phyloP scores from a whole-genome alignment of 2,329 filamentous ascomycete species.

The Plectosphaerella cucumerina region DNA sequence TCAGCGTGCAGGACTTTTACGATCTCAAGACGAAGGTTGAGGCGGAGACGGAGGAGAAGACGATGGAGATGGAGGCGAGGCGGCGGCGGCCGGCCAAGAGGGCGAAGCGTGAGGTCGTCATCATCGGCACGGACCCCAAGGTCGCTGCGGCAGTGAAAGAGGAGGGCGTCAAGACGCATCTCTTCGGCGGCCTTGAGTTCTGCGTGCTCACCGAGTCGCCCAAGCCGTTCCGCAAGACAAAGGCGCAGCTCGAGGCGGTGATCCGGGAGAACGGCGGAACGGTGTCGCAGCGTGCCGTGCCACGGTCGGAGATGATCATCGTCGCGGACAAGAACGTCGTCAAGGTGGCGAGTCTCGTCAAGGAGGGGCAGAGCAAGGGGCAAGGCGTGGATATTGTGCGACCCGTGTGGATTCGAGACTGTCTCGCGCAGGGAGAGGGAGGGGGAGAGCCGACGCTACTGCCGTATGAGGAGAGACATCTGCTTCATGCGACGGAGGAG shows the following conservation, averaged over 20 bases:
- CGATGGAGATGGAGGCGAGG: constrained; percentile 72
- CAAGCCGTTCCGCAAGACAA: constrained; percentile 67
- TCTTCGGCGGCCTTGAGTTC: constrained; percentile 76
- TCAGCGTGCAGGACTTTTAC: constrained; percentile 75
- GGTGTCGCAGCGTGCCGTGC: constrained; percentile 69
- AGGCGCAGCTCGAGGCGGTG: constrained; percentile 72
- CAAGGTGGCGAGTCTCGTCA: constrained; percentile 79
- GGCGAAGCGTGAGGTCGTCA: constrained; percentile 64
- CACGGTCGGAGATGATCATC: constrained; percentile 60
- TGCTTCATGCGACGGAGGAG: constrained; percentile 64
- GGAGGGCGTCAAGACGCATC: constrained; percentile 43
- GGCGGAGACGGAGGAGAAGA: constrained; percentile 66
- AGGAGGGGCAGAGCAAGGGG: constrained; percentile 66
- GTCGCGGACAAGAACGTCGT: constrained; percentile 77
- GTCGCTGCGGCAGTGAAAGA: constrained; percentile 42
- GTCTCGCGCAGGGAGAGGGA: constrained; percentile 54
- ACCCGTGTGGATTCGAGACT: constrained; percentile 81
- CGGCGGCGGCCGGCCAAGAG: constrained; percentile 52
- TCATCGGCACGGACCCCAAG: constrained; percentile 63
- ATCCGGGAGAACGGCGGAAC: constrained; percentile 80
- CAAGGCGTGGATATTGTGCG: constrained; percentile 65
- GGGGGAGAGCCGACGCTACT: constrained; percentile 55
- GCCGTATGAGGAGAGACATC: constrained; percentile 56
- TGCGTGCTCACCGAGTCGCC: constrained; percentile 76
- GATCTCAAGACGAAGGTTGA: constrained; percentile 66